phyloP scores from a whole-genome alignment of 768 basidiomycete genomes.

The Dacryopinax spathularia region DNA sequence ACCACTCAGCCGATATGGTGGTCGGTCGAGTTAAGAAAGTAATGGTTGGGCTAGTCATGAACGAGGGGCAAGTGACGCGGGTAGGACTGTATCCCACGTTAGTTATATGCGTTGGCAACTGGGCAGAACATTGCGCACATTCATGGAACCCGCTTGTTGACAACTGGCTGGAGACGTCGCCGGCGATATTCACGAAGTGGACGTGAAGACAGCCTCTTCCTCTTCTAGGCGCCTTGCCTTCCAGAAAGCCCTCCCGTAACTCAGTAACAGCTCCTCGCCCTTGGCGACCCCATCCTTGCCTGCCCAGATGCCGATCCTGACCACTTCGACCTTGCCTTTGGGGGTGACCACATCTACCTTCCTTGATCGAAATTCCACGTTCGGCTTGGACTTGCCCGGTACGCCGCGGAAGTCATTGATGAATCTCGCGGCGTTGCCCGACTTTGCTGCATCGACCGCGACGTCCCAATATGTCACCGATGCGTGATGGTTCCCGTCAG shows the following conservation, averaged over 20 bases:
- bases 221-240: constrained; percentile 26
- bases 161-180: no score
- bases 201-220: neutral
- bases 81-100: no score
- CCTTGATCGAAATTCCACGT: constrained; percentile 42
- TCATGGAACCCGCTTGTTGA: no score
- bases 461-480: constrained; percentile 30
- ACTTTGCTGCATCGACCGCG: constrained; percentile 54
- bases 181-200: no score
- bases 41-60: no score
- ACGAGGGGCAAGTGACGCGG: no score
- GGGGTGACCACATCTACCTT: constrained; percentile 33
- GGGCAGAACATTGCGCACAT: no score
- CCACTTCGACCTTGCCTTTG: constrained; percentile 36
- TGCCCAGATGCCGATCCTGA: constrained; percentile 68
- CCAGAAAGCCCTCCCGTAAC: constrained; percentile 86
- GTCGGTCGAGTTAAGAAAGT: constrained; percentile 52
- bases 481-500: neutral
- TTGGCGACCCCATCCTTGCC: constrained; percentile 45
- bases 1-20: constrained; percentile 82
- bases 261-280: constrained; percentile 74
- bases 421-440: constrained; percentile 81
- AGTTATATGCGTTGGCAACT: no score
- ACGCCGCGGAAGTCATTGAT: constrained; percentile 84
- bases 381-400: constrained; percentile 37